phyloP scores from a whole-genome alignment of 306 rosid species.

The barrel medic (Medicago truncatula) region DNA sequence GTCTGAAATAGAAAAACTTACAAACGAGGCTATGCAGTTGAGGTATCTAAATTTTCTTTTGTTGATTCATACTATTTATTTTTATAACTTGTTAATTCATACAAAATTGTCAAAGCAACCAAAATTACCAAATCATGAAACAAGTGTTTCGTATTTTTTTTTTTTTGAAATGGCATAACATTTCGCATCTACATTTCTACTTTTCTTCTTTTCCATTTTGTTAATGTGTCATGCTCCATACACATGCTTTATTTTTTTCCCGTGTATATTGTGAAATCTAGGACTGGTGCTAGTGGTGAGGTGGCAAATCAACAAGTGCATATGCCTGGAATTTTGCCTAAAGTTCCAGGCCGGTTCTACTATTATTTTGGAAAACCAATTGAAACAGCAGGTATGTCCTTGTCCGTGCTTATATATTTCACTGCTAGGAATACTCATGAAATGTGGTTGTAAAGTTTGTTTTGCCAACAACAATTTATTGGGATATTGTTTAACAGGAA shows the following conservation, averaged over 20 bases:
- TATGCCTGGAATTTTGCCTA: constrained; percentile 75
- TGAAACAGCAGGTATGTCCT: constrained; percentile 71
- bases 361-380: constrained; percentile 86
- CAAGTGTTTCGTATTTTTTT: no score
- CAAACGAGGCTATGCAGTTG: constrained; percentile 54
- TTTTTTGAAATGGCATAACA: background rate
- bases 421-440: background rate
- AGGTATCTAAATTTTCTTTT: constrained; percentile 58
- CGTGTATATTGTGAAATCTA: constrained; percentile 41
- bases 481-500: constrained; percentile 59
- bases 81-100: background rate
- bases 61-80: constrained; percentile 22
- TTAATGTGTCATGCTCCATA: background rate
- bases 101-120: background rate
- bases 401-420: constrained; percentile 13
- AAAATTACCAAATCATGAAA: background rate
- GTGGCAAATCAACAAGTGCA: constrained; percentile 78
- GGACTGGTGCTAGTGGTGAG: constrained; percentile 64
- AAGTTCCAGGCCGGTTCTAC: constrained; percentile 89
- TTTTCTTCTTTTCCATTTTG: constrained; percentile 19
- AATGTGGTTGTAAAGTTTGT: background rate
- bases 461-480: constrained; percentile 16
- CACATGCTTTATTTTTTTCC: constrained; percentile 8
- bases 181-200: background rate
- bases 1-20: constrained; percentile 58